Evolutionary conservation across 768 basidiomycete genomes (phyloP).

Genomic region (Amanita polypyramis): DNA sequence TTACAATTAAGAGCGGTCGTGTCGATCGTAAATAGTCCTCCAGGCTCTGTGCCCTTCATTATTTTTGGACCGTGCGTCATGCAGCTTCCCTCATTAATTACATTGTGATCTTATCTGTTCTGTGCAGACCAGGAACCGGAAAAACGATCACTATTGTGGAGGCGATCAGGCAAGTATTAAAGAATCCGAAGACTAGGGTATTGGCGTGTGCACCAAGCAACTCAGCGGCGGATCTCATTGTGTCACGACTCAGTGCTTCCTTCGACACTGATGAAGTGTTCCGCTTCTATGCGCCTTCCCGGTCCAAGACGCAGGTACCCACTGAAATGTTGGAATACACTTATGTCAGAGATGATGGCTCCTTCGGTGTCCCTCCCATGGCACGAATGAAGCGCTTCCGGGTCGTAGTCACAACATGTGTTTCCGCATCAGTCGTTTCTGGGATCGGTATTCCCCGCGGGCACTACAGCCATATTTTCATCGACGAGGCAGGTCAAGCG

Average conservation of each 20-base stretch:
- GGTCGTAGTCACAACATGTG: conserved; percentile 56
- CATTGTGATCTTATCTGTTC: neutral
- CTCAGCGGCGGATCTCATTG: conserved; percentile 53
- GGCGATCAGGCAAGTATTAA: conserved; percentile 42
- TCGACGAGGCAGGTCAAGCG: conserved; percentile 67
- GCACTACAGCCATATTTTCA: conserved; percentile 57
- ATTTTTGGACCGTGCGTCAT: conserved; percentile 52
- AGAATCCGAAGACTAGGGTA: conserved; percentile 29
- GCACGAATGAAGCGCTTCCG: conserved; percentile 29
- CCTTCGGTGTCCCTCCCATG: conserved; percentile 31
- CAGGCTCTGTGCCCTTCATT: conserved; percentile 43
- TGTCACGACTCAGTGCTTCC: conserved; percentile 26
- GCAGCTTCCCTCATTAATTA: neutral
- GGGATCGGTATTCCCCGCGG: conserved; percentile 50
- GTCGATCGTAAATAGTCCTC: conserved; percentile 30
- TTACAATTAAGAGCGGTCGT: conserved; percentile 39
- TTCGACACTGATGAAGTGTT: conserved; percentile 31
- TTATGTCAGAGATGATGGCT: conserved; percentile 20
- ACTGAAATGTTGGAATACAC: conserved; percentile 30
- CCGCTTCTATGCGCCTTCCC: conserved; percentile 45
- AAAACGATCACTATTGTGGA: conserved; percentile 59
- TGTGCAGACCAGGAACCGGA: conserved; percentile 47
- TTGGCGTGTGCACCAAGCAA: conserved; percentile 58
- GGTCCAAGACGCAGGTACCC: conserved; percentile 33
- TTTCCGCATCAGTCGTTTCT: conserved; percentile 45